Evolutionary conservation across 441 rosid genomes (phyloP), one percentile per base, ranked within the genome.

Genomic region (Pelargonium citronellum): DNA sequence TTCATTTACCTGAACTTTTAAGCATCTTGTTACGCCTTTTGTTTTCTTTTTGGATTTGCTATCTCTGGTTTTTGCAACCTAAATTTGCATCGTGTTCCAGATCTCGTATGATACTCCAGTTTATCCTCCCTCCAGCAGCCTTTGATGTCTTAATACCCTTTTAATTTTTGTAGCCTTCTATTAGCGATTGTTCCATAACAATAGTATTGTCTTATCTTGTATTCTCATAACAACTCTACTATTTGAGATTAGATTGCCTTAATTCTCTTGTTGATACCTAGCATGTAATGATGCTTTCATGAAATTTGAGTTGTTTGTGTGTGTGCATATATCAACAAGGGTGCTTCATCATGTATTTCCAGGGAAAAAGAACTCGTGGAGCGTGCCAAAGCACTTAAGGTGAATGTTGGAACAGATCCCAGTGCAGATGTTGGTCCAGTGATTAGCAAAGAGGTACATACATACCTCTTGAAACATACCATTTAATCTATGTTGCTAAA

Each of bases 281-380:
- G 67, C 61, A 66, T 64, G 49, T 41, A 22, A 1, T 58, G 37
- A 44, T 62, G 27, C 67, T 53, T 62, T 71, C 22, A n/a, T 68
- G 4, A 37, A 72, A 64, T 55, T 46, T 43, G 11, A 74, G 17
- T 37, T 70, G 16, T 51, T 70, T 64, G 53, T 51, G 53, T 41
- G 10, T 13, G 69, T 1, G 24, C 30, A 22, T 41, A 4, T 43
- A 19, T 70, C 24, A 67, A 70, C 51, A n/a, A 47, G 66, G 60
- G 12, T 67, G 13, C 67, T 75, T 51, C 67, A 10, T 19, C 55
- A 43, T n/a, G 16, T 62, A 39, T 64, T 72, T 61, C 11, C 79
- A 84, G 85, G 82, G 80, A 81, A 70, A 75, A 77, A 2, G 73
- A 80, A 77, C 81, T 84, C 66, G 76, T 80, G 75, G 78, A 51